Conservation (phyloP, 225 moss, liverwort and hornwort genomes). For the Polytrichum formosum region DNA sequence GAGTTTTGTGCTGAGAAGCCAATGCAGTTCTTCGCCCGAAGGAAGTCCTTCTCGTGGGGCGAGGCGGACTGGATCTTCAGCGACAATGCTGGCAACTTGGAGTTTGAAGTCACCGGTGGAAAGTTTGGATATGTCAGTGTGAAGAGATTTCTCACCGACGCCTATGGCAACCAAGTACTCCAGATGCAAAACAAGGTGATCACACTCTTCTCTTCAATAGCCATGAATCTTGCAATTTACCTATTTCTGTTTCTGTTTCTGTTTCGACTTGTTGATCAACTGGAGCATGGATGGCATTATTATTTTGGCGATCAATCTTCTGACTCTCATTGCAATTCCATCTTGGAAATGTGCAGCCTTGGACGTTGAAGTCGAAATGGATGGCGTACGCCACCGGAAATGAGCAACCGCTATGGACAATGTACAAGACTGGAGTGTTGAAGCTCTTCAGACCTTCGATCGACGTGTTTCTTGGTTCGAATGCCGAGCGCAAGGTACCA, state of each 20-base stretch:
- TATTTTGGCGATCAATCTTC: no score
- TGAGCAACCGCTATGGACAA: conserved; percentile 11
- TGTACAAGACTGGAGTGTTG: conserved; percentile 10
- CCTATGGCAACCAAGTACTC: conserved; percentile 1
- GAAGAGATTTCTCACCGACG: conserved; percentile 3
- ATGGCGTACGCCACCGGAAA: not conserved
- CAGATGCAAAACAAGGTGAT: conserved; percentile 12
- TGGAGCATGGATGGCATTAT: no score
- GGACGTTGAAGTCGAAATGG: conserved; percentile 15
- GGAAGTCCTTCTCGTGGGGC: conserved; percentile 3
- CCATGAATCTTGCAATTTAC: no score
- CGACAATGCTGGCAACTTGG: conserved; percentile 1
- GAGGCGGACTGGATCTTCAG: conserved; percentile 9
- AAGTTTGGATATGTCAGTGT: conserved; percentile 8
- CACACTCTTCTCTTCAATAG: no score
- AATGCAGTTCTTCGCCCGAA: conserved; percentile 1
- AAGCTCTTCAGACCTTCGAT: conserved; percentile 16
- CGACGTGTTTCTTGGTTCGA: conserved; percentile 9
- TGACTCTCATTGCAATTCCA: no score
- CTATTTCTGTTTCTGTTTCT: no score
- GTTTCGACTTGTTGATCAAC: no score
- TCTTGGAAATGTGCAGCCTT: conserved; percentile 1
- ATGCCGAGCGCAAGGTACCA: conserved; percentile 3
- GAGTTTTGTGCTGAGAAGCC: conserved; percentile 3
- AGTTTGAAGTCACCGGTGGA: conserved; percentile 10